These are phyloP conservation scores for Gnaphalium uliginosum DNA, from an alignment of 129 eudicot species.

Conservation along the genomic window DNA sequence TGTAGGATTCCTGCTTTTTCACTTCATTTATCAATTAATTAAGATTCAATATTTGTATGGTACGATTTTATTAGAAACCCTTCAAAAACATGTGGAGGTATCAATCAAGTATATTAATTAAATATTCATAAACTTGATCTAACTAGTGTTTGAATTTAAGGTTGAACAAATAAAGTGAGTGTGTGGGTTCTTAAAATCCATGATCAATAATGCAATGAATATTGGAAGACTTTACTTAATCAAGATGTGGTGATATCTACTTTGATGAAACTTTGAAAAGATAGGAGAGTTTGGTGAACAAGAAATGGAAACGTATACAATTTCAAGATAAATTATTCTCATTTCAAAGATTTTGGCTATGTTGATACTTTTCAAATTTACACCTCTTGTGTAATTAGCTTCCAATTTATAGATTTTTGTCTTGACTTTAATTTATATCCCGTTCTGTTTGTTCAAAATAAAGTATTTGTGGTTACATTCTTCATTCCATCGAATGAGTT, in stretches of 20 bases:
- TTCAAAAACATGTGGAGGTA: too few species aligned
- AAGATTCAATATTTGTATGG: too few species aligned
- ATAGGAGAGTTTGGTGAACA: constrained; percentile 24
- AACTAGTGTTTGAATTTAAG: constrained; percentile 6
- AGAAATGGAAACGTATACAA: constrained; percentile 4
- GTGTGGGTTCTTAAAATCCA: neutral
- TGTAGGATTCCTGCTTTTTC: neutral
- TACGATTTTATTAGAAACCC: too few species aligned
- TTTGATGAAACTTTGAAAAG: constrained; percentile 21
- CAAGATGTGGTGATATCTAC: constrained; percentile 12
- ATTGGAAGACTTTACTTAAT: constrained; percentile 10
- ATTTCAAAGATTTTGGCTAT: constrained; percentile 10
- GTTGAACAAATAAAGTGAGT: neutral
- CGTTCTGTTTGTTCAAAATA: too few species aligned
- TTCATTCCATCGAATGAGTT: too few species aligned
- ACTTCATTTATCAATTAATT: neutral
- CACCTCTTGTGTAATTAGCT: neutral
- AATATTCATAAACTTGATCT: neutral
- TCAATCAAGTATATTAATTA: too few species aligned
- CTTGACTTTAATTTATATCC: neutral
- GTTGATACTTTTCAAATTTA: constrained; percentile 12
- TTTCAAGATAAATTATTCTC: constrained; percentile 17
- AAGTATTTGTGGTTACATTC: too few species aligned
- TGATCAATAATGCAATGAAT: constrained; percentile 2
- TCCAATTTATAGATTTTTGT: neutral